Evolutionary conservation across 352 stramenopile species (phyloP).

Genomic region (Nothophytophthora sp.): DNA sequence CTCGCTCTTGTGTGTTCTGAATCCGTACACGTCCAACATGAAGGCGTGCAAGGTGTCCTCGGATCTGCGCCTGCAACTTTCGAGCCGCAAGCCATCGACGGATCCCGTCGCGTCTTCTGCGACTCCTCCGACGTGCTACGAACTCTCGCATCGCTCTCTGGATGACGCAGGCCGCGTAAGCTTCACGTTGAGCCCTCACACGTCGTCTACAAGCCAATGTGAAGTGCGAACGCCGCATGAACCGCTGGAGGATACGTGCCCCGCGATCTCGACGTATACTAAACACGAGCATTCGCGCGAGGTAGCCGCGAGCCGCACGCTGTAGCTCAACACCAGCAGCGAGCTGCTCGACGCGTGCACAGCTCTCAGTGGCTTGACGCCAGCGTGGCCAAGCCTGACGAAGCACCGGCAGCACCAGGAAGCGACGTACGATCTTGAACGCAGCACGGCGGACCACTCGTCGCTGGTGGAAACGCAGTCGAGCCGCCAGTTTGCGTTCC

Average conservation of each 20-base stretch:
- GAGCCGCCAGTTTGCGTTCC: conserved; percentile 40
- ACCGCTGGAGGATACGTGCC: conserved; percentile 26
- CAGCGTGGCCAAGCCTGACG: conserved; percentile 36
- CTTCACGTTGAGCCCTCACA: conserved; percentile 10
- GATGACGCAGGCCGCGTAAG: conserved; percentile 26
- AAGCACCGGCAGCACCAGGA: conserved; percentile 39
- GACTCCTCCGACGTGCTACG: conserved; percentile 16
- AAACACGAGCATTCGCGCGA: conserved; percentile 9
- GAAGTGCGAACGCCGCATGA: conserved; percentile 30
- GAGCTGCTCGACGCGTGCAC: conserved; percentile 20
- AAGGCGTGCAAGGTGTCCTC: conserved; percentile 31
- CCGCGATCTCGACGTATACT: conserved; percentile 27
- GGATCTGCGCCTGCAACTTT: conserved; percentile 43
- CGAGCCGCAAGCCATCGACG: conserved; percentile 39
- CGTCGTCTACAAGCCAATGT: conserved; percentile 13
- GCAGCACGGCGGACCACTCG: conserved; percentile 30
- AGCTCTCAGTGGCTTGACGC: conserved; percentile 6
- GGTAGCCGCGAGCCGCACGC: conserved; percentile 26
- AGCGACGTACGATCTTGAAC: conserved; percentile 35
- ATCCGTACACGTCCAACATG: not conserved
- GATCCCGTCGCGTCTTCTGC: conserved; percentile 21
- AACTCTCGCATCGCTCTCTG: conserved; percentile 35
- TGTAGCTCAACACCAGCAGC: conserved; percentile 47
- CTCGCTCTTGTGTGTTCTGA: not conserved
- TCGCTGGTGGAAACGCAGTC: conserved; percentile 38